Conservation (phyloP, 2,329 filamentous ascomycete species). For the Talaromyces funiculosus region DNA sequence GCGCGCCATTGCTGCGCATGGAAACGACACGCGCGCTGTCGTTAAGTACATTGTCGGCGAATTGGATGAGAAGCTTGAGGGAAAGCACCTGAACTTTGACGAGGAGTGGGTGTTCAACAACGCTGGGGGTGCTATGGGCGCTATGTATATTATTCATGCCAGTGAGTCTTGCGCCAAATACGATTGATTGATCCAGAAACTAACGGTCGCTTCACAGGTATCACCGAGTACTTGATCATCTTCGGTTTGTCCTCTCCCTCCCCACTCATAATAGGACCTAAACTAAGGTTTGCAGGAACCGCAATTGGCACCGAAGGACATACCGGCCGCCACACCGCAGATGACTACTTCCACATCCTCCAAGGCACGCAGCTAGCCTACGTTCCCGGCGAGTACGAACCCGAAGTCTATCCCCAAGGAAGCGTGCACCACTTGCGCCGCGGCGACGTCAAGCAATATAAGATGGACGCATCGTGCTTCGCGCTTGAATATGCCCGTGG, state of each 20-base stretch:
- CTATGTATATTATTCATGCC: slow-evolving; percentile 84
- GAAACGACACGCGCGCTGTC: slow-evolving; percentile 66
- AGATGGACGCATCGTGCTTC: slow-evolving; percentile 38
- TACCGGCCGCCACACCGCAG: slow-evolving; percentile 79
- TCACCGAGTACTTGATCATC: slow-evolving; percentile 87
- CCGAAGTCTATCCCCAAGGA: slow-evolving; percentile 35
- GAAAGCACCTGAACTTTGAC: slow-evolving; percentile 57
- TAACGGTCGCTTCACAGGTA: slow-evolving; percentile 24
- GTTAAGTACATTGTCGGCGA: slow-evolving; percentile 66
- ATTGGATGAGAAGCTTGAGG: slow-evolving; percentile 49
- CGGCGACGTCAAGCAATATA: slow-evolving; percentile 71
- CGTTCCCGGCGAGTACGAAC: slow-evolving; percentile 33
- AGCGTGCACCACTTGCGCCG: slow-evolving; percentile 38
- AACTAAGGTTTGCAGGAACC: slow-evolving; percentile 22
- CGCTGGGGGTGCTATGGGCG: slow-evolving; percentile 84
- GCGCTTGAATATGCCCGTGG: slow-evolving; percentile 48
- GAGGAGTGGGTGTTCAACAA: slow-evolving; percentile 93
- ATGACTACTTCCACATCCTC: slow-evolving; percentile 94
- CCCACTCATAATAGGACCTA: too few relatives aligned
- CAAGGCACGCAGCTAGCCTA: slow-evolving; percentile 36
- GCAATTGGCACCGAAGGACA: slow-evolving; percentile 74
- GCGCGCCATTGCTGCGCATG: slow-evolving; percentile 61
- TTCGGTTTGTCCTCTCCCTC: slow-evolving; percentile 52
- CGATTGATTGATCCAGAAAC: too few relatives aligned
- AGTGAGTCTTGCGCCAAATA: slow-evolving; percentile 46